Percentiles rank a stretch among this genome's conserved stretches.
Evolutionary conservation across 139 green algal genomes (phyloP).

Genomic region (Desmodesmus armatus): DNA sequence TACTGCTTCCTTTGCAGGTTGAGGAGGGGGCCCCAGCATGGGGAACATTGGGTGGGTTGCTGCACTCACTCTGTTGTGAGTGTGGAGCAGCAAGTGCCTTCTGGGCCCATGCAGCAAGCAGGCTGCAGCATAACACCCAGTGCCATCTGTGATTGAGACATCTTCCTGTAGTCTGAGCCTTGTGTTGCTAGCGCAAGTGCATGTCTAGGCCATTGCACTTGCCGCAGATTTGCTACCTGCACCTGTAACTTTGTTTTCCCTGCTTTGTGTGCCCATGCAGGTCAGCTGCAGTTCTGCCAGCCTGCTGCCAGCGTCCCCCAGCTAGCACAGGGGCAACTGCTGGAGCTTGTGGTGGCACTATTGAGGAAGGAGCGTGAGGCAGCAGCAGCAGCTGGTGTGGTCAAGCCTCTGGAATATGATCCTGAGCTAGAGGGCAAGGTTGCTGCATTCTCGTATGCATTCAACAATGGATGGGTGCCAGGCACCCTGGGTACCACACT

Average conservation of each 20-base stretch:
- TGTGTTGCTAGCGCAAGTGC: no score
- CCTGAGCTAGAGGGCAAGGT: constrained; percentile 54
- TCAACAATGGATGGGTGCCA: constrained; percentile 88
- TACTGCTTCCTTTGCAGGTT: neutral
- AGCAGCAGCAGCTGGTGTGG: constrained; percentile 63
- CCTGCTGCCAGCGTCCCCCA: constrained; percentile 39
- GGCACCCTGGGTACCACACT: constrained; percentile 75
- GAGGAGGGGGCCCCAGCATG: no score
- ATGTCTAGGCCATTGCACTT: no score
- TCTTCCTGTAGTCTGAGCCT: no score
- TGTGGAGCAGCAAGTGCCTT: no score
- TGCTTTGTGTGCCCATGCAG: constrained; percentile 38
- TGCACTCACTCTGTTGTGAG: no score
- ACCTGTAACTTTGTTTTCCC: neutral
- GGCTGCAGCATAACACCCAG: no score
- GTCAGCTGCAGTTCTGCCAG: constrained; percentile 57
- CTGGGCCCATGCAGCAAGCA: no score
- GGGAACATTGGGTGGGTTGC: no score
- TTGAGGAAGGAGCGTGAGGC: constrained; percentile 31
- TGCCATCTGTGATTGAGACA: no score
- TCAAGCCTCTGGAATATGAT: constrained; percentile 51
- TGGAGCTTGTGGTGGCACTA: constrained; percentile 66
- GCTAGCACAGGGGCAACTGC: constrained; percentile 62
- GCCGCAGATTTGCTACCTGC: no score
- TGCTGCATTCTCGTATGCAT: constrained; percentile 63